These are phyloP conservation scores for Daldinia vernicosa DNA, from an alignment of 495 filamentous ascomycete genomes.

Conservation along the genomic window DNA sequence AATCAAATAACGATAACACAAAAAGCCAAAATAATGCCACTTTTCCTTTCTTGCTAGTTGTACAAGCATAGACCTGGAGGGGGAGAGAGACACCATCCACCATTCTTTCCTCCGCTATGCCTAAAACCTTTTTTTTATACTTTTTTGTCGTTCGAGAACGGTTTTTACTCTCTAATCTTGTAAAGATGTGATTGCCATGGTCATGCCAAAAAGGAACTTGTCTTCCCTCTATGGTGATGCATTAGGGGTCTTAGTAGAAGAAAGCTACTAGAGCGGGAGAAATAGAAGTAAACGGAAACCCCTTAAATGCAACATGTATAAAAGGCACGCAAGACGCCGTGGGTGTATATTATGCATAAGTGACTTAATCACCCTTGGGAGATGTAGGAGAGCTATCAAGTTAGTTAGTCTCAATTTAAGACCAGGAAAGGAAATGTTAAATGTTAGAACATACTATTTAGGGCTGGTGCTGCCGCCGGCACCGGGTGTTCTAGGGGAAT, in stretches of 20 bases:
- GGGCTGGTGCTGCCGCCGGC: conserved; percentile 34
- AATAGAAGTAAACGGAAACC: conserved; percentile 10
- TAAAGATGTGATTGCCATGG: not conserved
- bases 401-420: conserved; percentile 9
- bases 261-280: not conserved
- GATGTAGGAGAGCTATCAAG: conserved; percentile 31
- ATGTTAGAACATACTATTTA: conserved; percentile 29
- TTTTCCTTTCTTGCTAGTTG: conserved; percentile 10
- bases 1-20: not conserved
- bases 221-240: conserved; percentile 33
- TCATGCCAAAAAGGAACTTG: conserved; percentile 1
- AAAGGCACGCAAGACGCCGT: conserved; percentile 24
- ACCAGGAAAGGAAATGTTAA: too few species aligned
- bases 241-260: conserved; percentile 24
- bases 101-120: not conserved
- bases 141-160: conserved; percentile 7
- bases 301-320: conserved; percentile 8
- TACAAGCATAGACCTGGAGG: conserved; percentile 7
- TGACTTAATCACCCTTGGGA: conserved; percentile 38
- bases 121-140: not conserved
- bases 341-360: conserved; percentile 35
- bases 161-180: conserved; percentile 27
- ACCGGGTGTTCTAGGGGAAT: conserved; percentile 34
- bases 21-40: conserved; percentile 10
- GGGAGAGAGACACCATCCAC: too few species aligned